phyloP scores from a whole-genome alignment of 345 rosid species.

The Excoecaria agallocha region DNA sequence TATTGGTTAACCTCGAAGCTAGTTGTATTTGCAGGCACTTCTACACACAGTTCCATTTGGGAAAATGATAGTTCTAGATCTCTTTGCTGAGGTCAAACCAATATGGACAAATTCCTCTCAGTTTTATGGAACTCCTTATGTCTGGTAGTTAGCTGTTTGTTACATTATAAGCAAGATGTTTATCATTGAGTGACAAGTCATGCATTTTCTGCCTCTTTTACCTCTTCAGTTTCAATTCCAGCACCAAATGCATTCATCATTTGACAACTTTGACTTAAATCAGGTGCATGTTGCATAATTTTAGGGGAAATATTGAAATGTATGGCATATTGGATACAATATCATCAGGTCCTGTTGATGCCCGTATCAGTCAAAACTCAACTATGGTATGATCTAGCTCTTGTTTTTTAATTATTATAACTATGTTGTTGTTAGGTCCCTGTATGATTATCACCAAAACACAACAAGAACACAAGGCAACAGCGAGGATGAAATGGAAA shows the following conservation, averaged over 20 bases:
- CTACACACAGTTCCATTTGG: conserved; percentile 86
- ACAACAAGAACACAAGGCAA: too few species aligned
- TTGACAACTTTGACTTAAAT: conserved; percentile 13
- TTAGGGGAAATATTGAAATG: conserved; percentile 96
- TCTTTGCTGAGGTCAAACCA: conserved; percentile 89
- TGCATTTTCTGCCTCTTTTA: neutral
- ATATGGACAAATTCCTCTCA: conserved; percentile 82
- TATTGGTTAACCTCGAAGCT: conserved; percentile 1
- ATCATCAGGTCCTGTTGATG: conserved; percentile 82
- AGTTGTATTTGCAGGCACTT: conserved; percentile 69
- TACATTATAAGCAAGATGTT: conserved; percentile 4
- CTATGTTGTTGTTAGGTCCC: too few species aligned
- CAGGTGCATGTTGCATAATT: conserved; percentile 96
- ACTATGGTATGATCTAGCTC: conserved; percentile 62
- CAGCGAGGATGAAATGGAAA: too few species aligned
- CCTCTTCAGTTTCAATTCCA: neutral
- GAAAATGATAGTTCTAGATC: conserved; percentile 90
- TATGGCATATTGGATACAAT: conserved; percentile 77
- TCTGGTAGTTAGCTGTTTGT: conserved; percentile 52
- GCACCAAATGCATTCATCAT: neutral
- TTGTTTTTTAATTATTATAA: neutral
- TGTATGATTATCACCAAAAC: too few species aligned
- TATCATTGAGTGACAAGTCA: neutral
- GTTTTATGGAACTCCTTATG: conserved; percentile 87
- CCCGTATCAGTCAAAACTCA: conserved; percentile 68